phyloP scores from a whole-genome alignment of 2,329 filamentous ascomycete species.

The Colletotrichum incanum region DNA sequence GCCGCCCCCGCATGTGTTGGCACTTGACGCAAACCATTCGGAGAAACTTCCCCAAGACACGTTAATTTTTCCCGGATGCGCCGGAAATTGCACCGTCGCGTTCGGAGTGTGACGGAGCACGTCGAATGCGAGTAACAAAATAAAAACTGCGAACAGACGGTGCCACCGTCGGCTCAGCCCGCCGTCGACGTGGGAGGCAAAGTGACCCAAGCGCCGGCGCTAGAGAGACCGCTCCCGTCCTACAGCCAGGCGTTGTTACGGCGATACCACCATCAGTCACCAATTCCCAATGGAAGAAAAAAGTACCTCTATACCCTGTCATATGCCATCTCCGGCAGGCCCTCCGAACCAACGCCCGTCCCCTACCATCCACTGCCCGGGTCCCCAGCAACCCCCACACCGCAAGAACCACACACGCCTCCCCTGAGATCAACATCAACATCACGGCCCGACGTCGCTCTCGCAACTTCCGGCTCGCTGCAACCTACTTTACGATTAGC shows the following conservation, averaged over 20 bases:
- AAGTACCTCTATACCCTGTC: not conserved
- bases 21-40: not conserved
- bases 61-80: not conserved
- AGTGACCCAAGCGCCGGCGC: not conserved
- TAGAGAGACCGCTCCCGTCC: not conserved
- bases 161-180: constrained; percentile 15
- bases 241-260: constrained; percentile 14
- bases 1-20: not conserved
- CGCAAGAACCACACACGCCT: constrained; percentile 21
- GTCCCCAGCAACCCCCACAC: constrained; percentile 33
- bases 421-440: constrained; percentile 40
- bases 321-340: not conserved
- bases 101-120: not conserved
- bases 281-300: accelerated
- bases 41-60: not conserved
- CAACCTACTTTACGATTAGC: not conserved
- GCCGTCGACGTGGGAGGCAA: not conserved
- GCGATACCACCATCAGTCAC: not conserved
- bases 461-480: not conserved
- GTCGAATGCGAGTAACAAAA: not conserved
- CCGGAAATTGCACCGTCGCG: constrained; percentile 11
- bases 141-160: not conserved
- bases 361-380: constrained; percentile 3
- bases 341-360: not conserved
- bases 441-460: constrained; percentile 1